phyloP scores from a whole-genome alignment of 768 basidiomycete genomes.

The Trametes gibbosa region DNA sequence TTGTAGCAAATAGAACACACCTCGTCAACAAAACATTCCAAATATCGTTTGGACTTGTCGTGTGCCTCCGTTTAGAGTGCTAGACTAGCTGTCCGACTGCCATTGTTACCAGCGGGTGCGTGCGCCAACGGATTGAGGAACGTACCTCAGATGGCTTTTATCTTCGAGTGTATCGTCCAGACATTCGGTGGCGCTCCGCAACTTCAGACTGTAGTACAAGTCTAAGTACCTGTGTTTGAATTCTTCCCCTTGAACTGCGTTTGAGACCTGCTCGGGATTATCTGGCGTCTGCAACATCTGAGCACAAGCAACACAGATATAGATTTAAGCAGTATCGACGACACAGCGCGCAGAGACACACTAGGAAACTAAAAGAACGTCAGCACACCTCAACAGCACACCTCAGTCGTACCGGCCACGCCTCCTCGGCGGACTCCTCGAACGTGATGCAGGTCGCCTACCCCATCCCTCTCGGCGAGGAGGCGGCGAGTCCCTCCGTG shows the following conservation, averaged over 20 bases:
- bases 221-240: too few relatives aligned
- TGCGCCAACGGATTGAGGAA: too few relatives aligned
- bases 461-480: conserved; percentile 22
- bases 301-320: neutral
- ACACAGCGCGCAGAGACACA: neutral
- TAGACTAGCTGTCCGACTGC: too few relatives aligned
- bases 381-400: neutral
- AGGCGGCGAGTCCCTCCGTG: conserved; percentile 21
- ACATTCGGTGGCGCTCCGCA: too few relatives aligned
- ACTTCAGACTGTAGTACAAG: too few relatives aligned
- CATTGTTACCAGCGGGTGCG: too few relatives aligned
- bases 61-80: too few relatives aligned
- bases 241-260: too few relatives aligned
- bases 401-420: conserved; percentile 22
- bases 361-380: neutral
- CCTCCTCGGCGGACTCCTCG: conserved; percentile 43
- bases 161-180: too few relatives aligned
- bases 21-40: neutral
- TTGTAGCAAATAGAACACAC: conserved; percentile 1
- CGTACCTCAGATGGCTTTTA: too few relatives aligned
- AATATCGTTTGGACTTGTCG: neutral
- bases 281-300: too few relatives aligned
- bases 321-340: neutral
- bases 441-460: conserved; percentile 38
- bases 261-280: too few relatives aligned